phyloP scores from a whole-genome alignment of 1,284 basidiomycete genomes.

The Leccinum pachyderme region DNA sequence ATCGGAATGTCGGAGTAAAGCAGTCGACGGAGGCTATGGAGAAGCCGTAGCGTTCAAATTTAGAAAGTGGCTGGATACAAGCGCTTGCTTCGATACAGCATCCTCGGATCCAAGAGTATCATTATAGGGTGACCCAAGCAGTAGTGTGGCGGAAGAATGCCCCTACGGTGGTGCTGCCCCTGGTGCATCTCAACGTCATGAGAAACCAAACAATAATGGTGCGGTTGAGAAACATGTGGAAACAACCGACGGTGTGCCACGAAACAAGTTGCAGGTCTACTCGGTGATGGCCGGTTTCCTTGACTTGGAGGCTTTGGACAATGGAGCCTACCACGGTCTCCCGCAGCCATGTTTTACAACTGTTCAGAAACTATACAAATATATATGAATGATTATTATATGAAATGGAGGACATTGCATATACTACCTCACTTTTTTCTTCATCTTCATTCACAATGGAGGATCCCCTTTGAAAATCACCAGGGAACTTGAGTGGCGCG shows the following conservation, averaged over 20 bases:
- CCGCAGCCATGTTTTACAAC: no score
- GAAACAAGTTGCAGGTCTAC: no score
- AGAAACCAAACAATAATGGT: no score
- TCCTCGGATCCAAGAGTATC: slow-evolving; percentile 48
- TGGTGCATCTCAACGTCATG: slow-evolving; percentile 56
- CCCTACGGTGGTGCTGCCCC: slow-evolving; percentile 33
- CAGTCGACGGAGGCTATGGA: slow-evolving; percentile 63
- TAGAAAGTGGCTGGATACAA: neutral
- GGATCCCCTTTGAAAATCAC: slow-evolving; percentile 55
- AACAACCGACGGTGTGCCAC: no score
- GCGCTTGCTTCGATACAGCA: slow-evolving; percentile 46
- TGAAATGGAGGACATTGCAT: slow-evolving; percentile 55
- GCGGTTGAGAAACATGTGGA: no score
- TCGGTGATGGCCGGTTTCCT: no score
- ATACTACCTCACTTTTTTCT: slow-evolving; percentile 52
- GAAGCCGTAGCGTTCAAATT: slow-evolving; percentile 39
- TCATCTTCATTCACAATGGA: neutral
- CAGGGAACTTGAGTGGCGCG: slow-evolving; percentile 39
- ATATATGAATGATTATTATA: slow-evolving; percentile 34
- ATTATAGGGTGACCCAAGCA: neutral
- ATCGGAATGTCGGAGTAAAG: slow-evolving; percentile 50
- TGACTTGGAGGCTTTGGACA: no score
- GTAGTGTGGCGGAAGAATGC: neutral
- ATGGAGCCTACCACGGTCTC: no score
- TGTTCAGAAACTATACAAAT: no score